Percentiles rank a stretch among this genome's conserved stretches.
Evolutionary conservation across 176 grass and related monocot species (phyloP).

Genomic region (Oryza officinalis): DNA sequence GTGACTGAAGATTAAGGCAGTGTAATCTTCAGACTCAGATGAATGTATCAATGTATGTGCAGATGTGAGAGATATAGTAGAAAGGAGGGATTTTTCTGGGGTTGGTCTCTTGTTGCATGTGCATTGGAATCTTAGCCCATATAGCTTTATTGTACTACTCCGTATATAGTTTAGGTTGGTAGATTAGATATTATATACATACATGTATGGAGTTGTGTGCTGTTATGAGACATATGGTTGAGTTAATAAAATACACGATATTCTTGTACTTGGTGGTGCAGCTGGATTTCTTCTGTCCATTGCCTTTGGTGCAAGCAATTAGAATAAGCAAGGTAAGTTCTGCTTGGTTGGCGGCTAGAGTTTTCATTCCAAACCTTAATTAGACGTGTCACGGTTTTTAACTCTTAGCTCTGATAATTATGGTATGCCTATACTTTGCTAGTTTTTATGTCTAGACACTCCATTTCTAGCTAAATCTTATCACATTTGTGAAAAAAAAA

Average conservation of each 20-base stretch:
- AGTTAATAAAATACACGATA: background rate
- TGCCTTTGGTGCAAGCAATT: background rate
- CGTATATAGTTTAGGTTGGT: background rate
- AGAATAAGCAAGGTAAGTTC: background rate
- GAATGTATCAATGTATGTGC: background rate
- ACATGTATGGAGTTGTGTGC: background rate
- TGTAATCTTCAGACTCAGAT: background rate
- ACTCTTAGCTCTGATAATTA: too few species aligned
- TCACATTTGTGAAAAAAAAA: too few species aligned
- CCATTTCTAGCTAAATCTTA: too few species aligned
- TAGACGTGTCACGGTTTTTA: too few species aligned
- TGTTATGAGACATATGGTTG: background rate
- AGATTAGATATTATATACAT: background rate
- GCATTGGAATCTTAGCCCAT: slow-evolving; percentile 29
- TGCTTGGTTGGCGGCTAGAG: too few species aligned
- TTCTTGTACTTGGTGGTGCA: slow-evolving; percentile 21
- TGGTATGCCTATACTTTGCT: too few species aligned
- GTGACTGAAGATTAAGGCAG: background rate
- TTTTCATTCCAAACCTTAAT: too few species aligned
- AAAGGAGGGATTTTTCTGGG: background rate
- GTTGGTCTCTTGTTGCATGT: slow-evolving; percentile 22
- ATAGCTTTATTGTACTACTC: background rate
- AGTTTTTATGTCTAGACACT: too few species aligned
- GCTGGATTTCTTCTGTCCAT: background rate
- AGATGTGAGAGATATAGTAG: background rate